Conservation (phyloP, 108 stramenopile species). For the Seminavis robusta region DNA sequence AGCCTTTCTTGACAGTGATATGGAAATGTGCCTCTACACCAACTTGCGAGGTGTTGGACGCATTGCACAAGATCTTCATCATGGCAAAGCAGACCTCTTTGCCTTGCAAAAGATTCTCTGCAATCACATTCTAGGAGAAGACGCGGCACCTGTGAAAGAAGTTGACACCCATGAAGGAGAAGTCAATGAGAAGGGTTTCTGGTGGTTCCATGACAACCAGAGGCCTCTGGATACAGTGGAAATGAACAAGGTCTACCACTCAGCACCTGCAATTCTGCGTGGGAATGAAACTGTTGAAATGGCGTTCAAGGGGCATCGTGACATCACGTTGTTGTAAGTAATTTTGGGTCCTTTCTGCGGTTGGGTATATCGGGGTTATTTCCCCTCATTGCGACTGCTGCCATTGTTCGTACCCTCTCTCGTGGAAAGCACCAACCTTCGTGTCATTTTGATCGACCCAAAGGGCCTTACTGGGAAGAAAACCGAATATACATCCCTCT, state of each 20-base stretch:
- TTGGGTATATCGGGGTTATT: too few relatives aligned
- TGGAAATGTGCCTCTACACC: constrained; percentile 53
- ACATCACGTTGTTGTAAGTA: constrained; percentile 48
- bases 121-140: constrained; percentile 53
- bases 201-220: constrained; percentile 52
- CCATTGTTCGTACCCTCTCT: too few relatives aligned
- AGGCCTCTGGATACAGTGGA: constrained; percentile 46
- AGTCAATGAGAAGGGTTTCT: constrained; percentile 28
- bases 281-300: constrained; percentile 55
- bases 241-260: constrained; percentile 39
- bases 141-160: constrained; percentile 19
- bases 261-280: constrained; percentile 39
- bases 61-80: constrained; percentile 55
- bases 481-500: constrained; percentile 47
- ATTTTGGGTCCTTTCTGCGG: too few relatives aligned
- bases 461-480: constrained; percentile 60
- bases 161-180: constrained; percentile 22
- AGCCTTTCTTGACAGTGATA: constrained; percentile 54
- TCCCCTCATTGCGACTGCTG: too few relatives aligned
- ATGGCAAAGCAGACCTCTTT: constrained; percentile 50
- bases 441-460: constrained; percentile 52
- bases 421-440: constrained; percentile 47
- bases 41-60: constrained; percentile 36
- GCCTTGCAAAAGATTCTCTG: constrained; percentile 49
- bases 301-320: constrained; percentile 55